phyloP scores from a whole-genome alignment of 2,329 filamentous ascomycete genomes.

The Ploettnerulaceae sp. region DNA sequence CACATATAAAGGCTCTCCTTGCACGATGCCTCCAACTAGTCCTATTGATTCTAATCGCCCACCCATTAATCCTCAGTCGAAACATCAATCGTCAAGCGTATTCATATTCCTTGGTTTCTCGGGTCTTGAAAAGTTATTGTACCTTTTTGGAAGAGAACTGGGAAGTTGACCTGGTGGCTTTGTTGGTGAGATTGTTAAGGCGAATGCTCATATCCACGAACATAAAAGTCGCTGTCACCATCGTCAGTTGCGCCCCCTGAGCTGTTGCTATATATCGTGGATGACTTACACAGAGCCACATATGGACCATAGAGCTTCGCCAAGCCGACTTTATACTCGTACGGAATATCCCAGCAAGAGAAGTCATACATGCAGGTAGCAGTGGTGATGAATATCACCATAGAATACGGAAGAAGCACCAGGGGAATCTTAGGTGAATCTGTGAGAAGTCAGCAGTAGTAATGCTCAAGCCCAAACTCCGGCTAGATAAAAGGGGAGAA shows the following conservation, averaged over 20 bases:
- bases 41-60: no score
- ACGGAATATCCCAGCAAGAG: conserved; percentile 47
- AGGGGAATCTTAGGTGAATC: conserved; percentile 54
- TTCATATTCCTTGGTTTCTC: no score
- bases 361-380: conserved; percentile 58
- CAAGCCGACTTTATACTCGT: conserved; percentile 44
- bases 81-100: no score
- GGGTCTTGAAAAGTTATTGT: no score
- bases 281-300: conserved; percentile 47
- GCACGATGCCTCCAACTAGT: no score
- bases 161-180: neutral
- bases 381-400: conserved; percentile 58
- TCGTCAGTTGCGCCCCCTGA: neutral
- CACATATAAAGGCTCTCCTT: no score
- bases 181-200: conserved; percentile 24
- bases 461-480: neutral
- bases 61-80: no score
- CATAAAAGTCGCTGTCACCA: conserved; percentile 38
- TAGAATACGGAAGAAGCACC: conserved; percentile 54
- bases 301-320: conserved; percentile 53
- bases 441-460: conserved; percentile 26
- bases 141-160: neutral
- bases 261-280: neutral
- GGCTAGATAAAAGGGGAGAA: neutral
- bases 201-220: conserved; percentile 38